Evolutionary conservation across 257 asterid species (phyloP).

Genomic region (Fraxinus quadrangulata): DNA sequence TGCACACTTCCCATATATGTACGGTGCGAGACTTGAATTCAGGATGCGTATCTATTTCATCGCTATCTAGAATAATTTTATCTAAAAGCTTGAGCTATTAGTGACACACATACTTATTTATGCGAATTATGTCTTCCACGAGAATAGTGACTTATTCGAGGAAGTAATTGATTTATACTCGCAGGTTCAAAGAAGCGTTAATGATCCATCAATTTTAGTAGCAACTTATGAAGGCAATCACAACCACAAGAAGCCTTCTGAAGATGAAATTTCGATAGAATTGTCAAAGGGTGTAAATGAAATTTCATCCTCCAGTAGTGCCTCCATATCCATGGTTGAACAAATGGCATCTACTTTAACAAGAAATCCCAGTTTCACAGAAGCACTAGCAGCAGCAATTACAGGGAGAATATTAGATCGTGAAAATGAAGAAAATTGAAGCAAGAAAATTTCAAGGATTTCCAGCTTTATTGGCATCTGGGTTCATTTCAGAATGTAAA

Average conservation of each 20-base stretch:
- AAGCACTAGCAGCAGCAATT: constrained; percentile 70
- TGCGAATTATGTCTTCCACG: background rate
- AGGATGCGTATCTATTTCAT: no score
- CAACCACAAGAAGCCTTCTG: constrained; percentile 56
- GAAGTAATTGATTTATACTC: background rate
- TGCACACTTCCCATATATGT: background rate
- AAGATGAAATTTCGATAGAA: constrained; percentile 31
- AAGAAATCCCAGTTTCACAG: constrained; percentile 62
- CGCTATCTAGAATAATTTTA: background rate
- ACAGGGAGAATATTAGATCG: constrained; percentile 58
- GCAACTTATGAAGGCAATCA: constrained; percentile 79
- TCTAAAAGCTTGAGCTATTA: background rate
- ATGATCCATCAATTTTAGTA: constrained; percentile 60
- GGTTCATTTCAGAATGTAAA: constrained; percentile 3
- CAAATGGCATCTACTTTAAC: constrained; percentile 70
- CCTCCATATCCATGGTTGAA: constrained; percentile 47
- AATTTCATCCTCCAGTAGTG: constrained; percentile 27
- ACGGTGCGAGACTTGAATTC: background rate
- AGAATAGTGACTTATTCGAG: background rate
- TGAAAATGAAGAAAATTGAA: constrained; percentile 34
- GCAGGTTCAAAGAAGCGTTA: constrained; percentile 73
- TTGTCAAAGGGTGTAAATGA: constrained; percentile 21
- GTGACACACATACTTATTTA: background rate
- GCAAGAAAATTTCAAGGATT: constrained; percentile 26
- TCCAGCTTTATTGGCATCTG: background rate